Evolutionary conservation across 768 basidiomycete genomes (phyloP).

Genomic region (Amanita fuliginea): DNA sequence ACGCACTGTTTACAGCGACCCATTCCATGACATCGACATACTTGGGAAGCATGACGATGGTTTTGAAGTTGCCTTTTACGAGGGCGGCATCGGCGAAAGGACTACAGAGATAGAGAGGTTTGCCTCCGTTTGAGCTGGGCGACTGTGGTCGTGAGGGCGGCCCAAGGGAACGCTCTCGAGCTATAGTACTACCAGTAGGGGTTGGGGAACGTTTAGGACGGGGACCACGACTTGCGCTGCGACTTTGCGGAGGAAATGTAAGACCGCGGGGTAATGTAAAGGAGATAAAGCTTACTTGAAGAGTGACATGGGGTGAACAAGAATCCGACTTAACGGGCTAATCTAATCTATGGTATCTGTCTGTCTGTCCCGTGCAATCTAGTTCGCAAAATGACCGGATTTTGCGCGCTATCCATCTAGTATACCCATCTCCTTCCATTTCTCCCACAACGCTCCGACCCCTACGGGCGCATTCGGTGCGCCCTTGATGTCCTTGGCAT

Average conservation of each 20-base stretch:
- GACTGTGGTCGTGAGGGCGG: constrained; percentile 28
- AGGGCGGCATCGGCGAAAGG: constrained; percentile 93
- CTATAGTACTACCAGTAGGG: constrained; percentile 16
- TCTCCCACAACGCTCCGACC: constrained; percentile 74
- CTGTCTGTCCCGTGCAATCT: no score
- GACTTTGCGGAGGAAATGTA: constrained; percentile 8
- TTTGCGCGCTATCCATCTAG: constrained; percentile 31
- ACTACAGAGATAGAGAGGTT: constrained; percentile 82
- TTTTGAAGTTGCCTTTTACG: constrained; percentile 98
- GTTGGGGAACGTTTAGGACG: constrained; percentile 27
- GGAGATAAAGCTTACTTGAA: constrained; percentile 4
- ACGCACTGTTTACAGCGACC: constrained; percentile 90
- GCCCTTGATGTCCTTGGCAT: constrained; percentile 83
- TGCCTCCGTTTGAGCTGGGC: constrained; percentile 25
- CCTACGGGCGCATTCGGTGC: constrained; percentile 52
- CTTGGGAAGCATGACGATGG: constrained; percentile 92
- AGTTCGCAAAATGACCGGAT: background rate
- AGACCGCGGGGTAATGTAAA: background rate
- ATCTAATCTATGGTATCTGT: background rate
- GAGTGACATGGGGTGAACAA: constrained; percentile 2
- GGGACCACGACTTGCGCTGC: constrained; percentile 9
- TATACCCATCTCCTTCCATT: constrained; percentile 86
- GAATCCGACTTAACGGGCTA: background rate
- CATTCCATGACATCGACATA: constrained; percentile 95
- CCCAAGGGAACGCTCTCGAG: constrained; percentile 17